Percentiles rank a stretch among this genome's conserved stretches.
Evolutionary conservation across 2,329 filamentous ascomycete genomes (phyloP).

Genomic region (Xylogone sp.): DNA sequence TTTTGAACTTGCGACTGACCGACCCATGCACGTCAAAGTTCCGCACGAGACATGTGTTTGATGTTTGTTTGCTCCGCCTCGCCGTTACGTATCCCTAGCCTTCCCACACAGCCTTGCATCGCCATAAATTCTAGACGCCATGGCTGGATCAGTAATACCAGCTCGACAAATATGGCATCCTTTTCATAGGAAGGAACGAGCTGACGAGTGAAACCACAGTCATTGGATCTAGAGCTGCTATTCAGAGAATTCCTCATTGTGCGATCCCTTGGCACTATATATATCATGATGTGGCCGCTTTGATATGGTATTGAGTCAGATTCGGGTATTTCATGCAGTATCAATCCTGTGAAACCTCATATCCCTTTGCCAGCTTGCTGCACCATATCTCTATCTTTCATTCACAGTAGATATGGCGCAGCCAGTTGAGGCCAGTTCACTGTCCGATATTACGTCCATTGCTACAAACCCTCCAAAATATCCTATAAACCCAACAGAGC

Average conservation of each 20-base stretch:
- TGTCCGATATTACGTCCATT: conserved; percentile 74
- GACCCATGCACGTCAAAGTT: too few relatives aligned
- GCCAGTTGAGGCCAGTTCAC: conserved; percentile 71
- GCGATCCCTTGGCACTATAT: not conserved
- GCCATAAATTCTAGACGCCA: not conserved
- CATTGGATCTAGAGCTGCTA: too few relatives aligned
- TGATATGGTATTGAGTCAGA: too few relatives aligned
- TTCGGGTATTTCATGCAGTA: too few relatives aligned
- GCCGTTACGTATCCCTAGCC: not conserved
- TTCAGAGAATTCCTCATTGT: not conserved
- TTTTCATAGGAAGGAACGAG: not conserved
- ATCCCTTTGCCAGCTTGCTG: too few relatives aligned
- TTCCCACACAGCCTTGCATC: not conserved
- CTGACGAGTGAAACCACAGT: not conserved
- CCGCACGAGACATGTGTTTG: not conserved
- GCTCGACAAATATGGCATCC: not conserved
- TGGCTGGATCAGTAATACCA: not conserved
- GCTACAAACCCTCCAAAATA: conserved; percentile 86
- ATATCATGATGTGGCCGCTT: too few relatives aligned
- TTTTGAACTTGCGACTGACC: too few relatives aligned
- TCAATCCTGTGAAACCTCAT: too few relatives aligned
- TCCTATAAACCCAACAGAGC: conserved; percentile 70
- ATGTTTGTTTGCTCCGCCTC: not conserved
- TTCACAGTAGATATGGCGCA: conserved; percentile 17
- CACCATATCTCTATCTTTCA: too few relatives aligned